phyloP scores from a whole-genome alignment of 768 basidiomycete species.

The Leccinum obscurum region DNA sequence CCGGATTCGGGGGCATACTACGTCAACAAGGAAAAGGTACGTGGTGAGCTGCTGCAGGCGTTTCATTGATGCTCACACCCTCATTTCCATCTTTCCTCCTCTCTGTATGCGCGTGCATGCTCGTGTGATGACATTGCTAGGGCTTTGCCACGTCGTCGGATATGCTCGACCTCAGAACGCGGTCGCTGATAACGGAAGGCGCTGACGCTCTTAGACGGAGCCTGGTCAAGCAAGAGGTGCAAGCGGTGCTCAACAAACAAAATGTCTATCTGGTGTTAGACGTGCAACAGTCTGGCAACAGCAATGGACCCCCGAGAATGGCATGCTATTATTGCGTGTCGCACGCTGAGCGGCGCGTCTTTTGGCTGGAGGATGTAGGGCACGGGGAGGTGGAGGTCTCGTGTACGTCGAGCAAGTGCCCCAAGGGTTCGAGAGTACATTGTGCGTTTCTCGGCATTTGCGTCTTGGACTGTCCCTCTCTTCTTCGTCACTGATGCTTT shows the following conservation, averaged over 20 bases:
- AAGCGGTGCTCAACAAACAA: slow-evolving; percentile 4
- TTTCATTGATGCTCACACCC: too few relatives aligned
- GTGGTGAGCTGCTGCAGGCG: neutral
- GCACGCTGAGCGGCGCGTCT: slow-evolving; percentile 28
- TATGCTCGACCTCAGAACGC: slow-evolving; percentile 7
- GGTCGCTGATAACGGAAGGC: slow-evolving; percentile 15
- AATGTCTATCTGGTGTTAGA: slow-evolving; percentile 22
- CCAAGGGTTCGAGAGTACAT: slow-evolving; percentile 12
- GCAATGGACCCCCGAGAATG: neutral
- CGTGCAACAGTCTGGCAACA: neutral
- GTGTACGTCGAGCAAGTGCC: slow-evolving; percentile 27
- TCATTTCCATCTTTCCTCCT: neutral
- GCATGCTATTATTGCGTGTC: slow-evolving; percentile 30
- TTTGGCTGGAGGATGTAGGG: slow-evolving; percentile 29
- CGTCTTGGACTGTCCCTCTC: neutral
- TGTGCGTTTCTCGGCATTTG: slow-evolving; percentile 21
- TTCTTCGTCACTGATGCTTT: neutral
- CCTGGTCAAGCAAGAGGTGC: slow-evolving; percentile 5
- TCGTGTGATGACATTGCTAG: slow-evolving; percentile 4
- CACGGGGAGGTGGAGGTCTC: slow-evolving; percentile 20
- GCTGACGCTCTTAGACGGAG: slow-evolving; percentile 10
- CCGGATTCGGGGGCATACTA: slow-evolving; percentile 36
- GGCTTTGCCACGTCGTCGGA: slow-evolving; percentile 14
- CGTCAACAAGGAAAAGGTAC: slow-evolving; percentile 33
- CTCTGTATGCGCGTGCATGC: neutral